phyloP scores from a whole-genome alignment of 208 protist genomes.

The Willaertia magna region DNA sequence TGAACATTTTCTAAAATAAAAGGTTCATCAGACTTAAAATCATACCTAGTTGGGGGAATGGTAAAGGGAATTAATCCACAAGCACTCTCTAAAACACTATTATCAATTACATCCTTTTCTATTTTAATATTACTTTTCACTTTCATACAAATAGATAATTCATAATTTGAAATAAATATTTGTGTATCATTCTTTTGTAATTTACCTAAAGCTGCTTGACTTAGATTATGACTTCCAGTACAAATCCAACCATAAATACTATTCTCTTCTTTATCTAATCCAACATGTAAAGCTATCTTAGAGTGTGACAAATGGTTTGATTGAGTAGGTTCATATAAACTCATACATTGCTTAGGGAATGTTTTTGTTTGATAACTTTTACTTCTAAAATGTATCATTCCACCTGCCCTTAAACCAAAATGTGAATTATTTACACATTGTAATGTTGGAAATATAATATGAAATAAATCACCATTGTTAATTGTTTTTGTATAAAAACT shows the following conservation, averaged over 20 bases:
- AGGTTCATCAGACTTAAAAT: neutral
- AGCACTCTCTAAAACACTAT: neutral
- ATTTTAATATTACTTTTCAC: neutral
- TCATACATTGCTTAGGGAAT: neutral
- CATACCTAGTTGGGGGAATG: neutral
- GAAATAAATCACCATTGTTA: neutral
- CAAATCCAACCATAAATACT: neutral
- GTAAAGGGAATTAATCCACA: neutral
- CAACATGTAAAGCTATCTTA: neutral
- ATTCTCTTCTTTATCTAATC: neutral
- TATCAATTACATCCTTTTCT: neutral
- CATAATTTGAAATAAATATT: neutral
- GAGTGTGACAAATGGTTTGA: neutral
- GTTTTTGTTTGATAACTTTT: neutral
- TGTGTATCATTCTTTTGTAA: neutral
- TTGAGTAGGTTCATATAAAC: neutral
- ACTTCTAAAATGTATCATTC: neutral
- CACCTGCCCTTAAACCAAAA: neutral
- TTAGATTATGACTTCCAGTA: neutral
- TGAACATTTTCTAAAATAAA: neutral
- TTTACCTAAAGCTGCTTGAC: neutral
- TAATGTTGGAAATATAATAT: neutral
- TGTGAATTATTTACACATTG: neutral
- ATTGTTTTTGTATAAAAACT: neutral
- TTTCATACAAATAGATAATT: neutral